Conservation (phyloP, 2,329 filamentous ascomycete species). For the Clonostachys rosea region DNA sequence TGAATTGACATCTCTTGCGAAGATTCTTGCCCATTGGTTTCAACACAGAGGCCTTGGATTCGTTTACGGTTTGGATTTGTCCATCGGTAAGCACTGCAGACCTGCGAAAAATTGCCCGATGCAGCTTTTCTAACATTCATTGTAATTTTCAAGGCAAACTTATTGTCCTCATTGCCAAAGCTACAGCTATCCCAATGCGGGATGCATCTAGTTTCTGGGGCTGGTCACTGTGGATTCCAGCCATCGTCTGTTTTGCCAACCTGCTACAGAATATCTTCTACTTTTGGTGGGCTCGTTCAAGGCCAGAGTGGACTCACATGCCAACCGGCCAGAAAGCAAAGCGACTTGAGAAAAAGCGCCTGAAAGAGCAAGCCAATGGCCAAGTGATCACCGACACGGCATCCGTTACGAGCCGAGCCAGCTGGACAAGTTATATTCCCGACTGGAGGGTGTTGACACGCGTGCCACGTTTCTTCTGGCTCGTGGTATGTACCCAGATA, state of each 20-base stretch:
- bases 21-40: constrained; percentile 18
- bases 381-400: neutral
- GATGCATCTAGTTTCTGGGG: constrained; percentile 16
- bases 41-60: constrained; percentile 13
- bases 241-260: constrained; percentile 11
- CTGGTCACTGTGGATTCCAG: constrained; percentile 17
- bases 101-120: neutral
- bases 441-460: constrained; percentile 4
- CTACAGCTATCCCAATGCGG: constrained; percentile 16
- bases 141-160: constrained; percentile 7
- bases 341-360: neutral
- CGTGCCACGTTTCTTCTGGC: constrained; percentile 15
- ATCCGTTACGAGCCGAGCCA: neutral
- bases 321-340: constrained; percentile 8
- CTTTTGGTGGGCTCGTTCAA: constrained; percentile 12
- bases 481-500: constrained; percentile 11
- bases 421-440: neutral
- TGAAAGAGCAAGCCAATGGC: neutral
- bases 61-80: constrained; percentile 13
- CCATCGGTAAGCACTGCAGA: constrained; percentile 6
- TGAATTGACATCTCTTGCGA: neutral
- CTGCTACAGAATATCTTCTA: constrained; percentile 12
- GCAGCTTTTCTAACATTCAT: neutral
- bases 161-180: constrained; percentile 13
- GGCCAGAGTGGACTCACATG: constrained; percentile 14